Conservation (phyloP, 2,329 filamentous ascomycete genomes). For the Coniochaeta sp. region DNA sequence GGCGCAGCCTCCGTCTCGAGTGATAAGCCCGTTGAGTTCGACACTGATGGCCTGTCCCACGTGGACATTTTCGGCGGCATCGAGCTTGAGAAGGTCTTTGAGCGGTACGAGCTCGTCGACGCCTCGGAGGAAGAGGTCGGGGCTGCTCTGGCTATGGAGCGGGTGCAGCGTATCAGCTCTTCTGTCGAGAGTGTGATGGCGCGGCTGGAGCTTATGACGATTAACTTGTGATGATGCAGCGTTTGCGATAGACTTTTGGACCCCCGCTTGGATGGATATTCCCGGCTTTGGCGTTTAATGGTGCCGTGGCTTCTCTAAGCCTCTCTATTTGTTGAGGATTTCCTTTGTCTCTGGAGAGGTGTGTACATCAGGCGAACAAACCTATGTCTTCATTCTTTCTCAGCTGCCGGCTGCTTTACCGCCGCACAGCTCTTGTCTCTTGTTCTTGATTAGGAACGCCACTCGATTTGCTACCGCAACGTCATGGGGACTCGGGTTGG, state of each 20-base stretch:
- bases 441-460: not conserved
- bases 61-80: constrained; percentile 45
- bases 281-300: not conserved
- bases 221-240: constrained; percentile 16
- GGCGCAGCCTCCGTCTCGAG: constrained; percentile 9
- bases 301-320: not conserved
- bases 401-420: not conserved
- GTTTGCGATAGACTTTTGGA: not conserved
- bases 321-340: not conserved
- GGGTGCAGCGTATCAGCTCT: constrained; percentile 41
- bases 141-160: constrained; percentile 37
- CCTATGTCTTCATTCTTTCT: not conserved
- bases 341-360: not conserved
- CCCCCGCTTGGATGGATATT: not conserved
- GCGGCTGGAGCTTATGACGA: constrained; percentile 27
- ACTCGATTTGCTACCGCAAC: not conserved
- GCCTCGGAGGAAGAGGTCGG: constrained; percentile 39
- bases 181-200: constrained; percentile 26
- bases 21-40: constrained; percentile 24
- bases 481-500: not conserved
- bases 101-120: constrained; percentile 59
- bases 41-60: constrained; percentile 32
- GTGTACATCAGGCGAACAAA: not conserved
- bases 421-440: not conserved
- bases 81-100: constrained; percentile 55